Base-by-base conservation (phyloP, 345 rosid species). In the Barbarea vulgaris region DNA sequence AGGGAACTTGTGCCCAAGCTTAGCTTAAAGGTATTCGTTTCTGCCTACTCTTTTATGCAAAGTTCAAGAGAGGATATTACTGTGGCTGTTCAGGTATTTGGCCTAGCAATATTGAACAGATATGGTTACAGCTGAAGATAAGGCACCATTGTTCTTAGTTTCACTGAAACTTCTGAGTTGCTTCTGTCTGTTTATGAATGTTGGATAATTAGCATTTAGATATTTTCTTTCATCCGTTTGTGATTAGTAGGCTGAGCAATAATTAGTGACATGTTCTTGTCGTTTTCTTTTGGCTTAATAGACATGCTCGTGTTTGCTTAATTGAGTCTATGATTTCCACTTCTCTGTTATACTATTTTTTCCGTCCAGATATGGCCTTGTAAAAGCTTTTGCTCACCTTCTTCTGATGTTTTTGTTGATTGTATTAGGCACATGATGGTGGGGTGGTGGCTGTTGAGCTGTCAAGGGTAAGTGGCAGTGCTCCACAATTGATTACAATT, bases 1-100 rank as follows among this genome's bases (percentile, higher is more conserved):
- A 86, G 90, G 73, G 99, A 95, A 77, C 97, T 95, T 83, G 99
- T 95, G 63, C 97, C 99, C 64, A 95, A 95, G 82, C 89, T 92
- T 65, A 95, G 95, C 73, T 88, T 95, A 81, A 95, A 95, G 91
- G 99, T 92, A 73, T 37, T 64, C 18, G 15, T 62, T 63, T 42
- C 18, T 72, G 57, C 67, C 46, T 47, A 64, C 77, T 47, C 61
- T 21, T 77, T 30, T 68, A 27, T 48, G 17, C 47, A 77, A 11
- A 50, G 41, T 14, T 65, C 41, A 74, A 64, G 34, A 46, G 15
- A 33, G 30, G 30, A 72, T 72, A 62, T 53, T 31, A 21, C 19
- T 44, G 47, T 55, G 19, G 57, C 77, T 22, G 12, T 64, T 64
- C 25, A 28, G 30, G 33, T 73, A 46, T 28, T 53, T 53, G 30